Evolutionary conservation across 192 early-diverging fungal genomes (phyloP), one percentile per base, ranked within the genome.

Genomic region (Pilaira anomala): DNA sequence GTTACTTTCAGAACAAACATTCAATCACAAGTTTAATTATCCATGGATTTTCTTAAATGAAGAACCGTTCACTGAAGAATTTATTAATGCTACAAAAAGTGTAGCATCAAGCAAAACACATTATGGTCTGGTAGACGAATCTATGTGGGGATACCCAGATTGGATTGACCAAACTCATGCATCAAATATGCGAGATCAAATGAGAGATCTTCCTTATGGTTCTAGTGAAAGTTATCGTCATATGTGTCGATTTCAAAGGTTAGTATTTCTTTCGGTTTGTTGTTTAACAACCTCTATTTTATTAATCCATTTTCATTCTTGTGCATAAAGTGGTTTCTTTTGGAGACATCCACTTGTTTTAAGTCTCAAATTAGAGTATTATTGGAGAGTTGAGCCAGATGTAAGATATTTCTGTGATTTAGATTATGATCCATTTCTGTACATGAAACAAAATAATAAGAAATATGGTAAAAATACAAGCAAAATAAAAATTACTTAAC

Each of bases 1-100:
- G 8, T 12, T 24, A 11, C 22, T 22, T 50, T 30, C 24, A 63
- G 89, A 94, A 66, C 70, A 80, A 33, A 80, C 83, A 41, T 91
- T 93, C 69, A 94, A 94, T 68, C 73, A 65, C 48, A 73, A 76
- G 8, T 87, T 88, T 76, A 67, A 85, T 65, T 95, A 95, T 64
- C 91, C 91, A 0, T 95, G 93, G 64, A 80, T 94, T 6, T 89
- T 93, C 63, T 75, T 94, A 33, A 94, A 93, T 79, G 80, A 93
- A 44, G 76, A 78, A 48, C 84, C 82, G 7, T 93, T 94, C 63
- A 79, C 83, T 24, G 78, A 89, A 21, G 76, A 84, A 29, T 94
- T 94, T 66, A 88, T 80, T 42, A 65, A 73, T 0, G 63, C 71
- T 29, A 88, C 81, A 52, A 56, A 16, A 8, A 63, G 53, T 42